A percentile compares a stretch with the other conserved stretches of the same genome.
These are phyloP conservation scores for Talaromyces ruber DNA, from an alignment of 495 filamentous ascomycete species.

Conservation along the genomic window DNA sequence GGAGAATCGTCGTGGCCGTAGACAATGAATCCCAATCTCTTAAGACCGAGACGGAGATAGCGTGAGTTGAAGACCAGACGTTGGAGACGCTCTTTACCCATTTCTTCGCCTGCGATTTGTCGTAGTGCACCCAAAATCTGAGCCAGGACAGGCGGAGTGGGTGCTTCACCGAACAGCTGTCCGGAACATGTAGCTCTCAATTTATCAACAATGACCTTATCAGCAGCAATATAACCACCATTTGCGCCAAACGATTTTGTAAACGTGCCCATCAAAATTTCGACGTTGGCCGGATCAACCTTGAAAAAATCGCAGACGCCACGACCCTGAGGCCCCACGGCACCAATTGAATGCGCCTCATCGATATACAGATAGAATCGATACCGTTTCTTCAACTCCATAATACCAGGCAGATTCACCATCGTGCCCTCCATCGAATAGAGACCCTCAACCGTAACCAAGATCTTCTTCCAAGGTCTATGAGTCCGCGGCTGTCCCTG, in stretches of 20 bases:
- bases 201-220: conserved; percentile 76
- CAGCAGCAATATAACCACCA: conserved; percentile 77
- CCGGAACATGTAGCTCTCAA: conserved; percentile 69
- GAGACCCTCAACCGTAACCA: conserved; percentile 81
- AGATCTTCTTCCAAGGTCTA: conserved; percentile 88
- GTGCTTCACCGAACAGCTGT: conserved; percentile 70
- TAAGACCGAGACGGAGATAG: conserved; percentile 82
- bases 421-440: conserved; percentile 96
- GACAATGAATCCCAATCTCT: conserved; percentile 81
- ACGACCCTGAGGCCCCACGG: conserved; percentile 68
- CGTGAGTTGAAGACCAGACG: conserved; percentile 88
- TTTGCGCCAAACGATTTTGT: conserved; percentile 94
- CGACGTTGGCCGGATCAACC: conserved; percentile 70
- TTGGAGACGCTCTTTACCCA: conserved; percentile 81
- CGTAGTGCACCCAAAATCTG: conserved; percentile 72
- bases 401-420: conserved; percentile 71
- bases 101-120: conserved; percentile 65
- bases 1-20: conserved; percentile 88
- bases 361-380: conserved; percentile 85
- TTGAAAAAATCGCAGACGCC: conserved; percentile 90
- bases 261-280: conserved; percentile 88
- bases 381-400: conserved; percentile 77
- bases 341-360: conserved; percentile 89
- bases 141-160: conserved; percentile 67
- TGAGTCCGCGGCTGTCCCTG: conserved; percentile 87